Base-by-base conservation (phyloP, 768 basidiomycete species). In the Tremella fuciformis region DNA sequence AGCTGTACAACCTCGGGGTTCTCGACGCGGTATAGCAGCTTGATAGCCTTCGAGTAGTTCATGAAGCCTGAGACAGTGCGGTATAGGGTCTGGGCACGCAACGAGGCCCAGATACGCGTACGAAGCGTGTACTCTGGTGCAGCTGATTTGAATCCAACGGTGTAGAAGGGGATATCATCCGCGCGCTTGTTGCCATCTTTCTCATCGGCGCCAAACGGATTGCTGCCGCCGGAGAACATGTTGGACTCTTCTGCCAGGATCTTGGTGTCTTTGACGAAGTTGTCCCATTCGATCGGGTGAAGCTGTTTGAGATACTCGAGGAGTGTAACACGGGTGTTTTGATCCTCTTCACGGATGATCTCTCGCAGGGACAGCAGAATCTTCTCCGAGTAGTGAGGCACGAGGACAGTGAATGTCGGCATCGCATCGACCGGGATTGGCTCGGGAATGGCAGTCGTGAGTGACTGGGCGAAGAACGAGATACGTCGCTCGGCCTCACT, bases 31-130 rank as follows among this genome's bases (percentile, higher is more conserved):
- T 98, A 94, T n/a, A 99, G 83, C 37, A 99, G 81, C 77, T 99
- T 99, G 85, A 99, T 98, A 13, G 96, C 96, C 81, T 99, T 99
- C 65, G 89, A 86, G 77, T 99, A 98, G 80, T 99, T 99, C 96
- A 98, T 98, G 90, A 99, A 97, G 52, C 96, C 96, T 37, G 96
- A 97, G 16, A 99, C 94, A 13, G 96, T 99, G 65, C 96, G 86
- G 76, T 99, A 98, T 18, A 99, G 84, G 1, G 96, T 99, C 80
- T 99, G 96, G 16, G 96, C 96, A 54, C 96, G 90, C 8, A 99
- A 84, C 4, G 94, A 97, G 8, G 96, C 93, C 96, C 96, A 99
- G 71, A 99, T 99, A 75, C 96, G 87, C 8, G 96, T 99, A 59
- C 96, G 91, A 13, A 99, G 83, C 1, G 96, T 99, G 76, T 93